Percentiles rank a stretch among this genome's conserved stretches.
Evolutionary conservation across 805 yeast genomes (phyloP).

Genomic region (Saccharomycopsis javanensis): DNA sequence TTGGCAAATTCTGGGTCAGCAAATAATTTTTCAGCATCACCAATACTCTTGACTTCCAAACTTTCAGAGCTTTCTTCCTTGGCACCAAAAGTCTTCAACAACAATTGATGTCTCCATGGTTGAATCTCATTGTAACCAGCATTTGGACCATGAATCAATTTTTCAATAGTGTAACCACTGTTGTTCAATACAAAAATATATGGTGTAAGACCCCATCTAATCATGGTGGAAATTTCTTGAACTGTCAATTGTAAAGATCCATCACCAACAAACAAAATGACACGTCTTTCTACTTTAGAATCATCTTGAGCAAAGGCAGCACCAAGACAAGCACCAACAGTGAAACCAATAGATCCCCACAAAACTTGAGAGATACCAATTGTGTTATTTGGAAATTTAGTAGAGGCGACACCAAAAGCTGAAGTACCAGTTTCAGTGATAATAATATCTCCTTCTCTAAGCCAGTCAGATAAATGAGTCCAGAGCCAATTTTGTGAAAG

Average conservation of each 20-base stretch:
- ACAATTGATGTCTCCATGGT: constrained; percentile 44
- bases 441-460: constrained; percentile 46
- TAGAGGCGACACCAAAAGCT: constrained; percentile 49
- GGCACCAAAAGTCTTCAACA: constrained; percentile 48
- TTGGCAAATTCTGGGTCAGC: constrained; percentile 30
- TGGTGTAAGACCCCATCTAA: constrained; percentile 45
- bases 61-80: constrained; percentile 33
- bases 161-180: constrained; percentile 58
- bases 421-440: constrained; percentile 61
- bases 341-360: constrained; percentile 61
- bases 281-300: constrained; percentile 35
- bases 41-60: constrained; percentile 36
- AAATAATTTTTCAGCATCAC: constrained; percentile 39
- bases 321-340: constrained; percentile 56
- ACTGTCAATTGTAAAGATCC: constrained; percentile 62
- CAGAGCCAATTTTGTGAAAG: constrained; percentile 36
- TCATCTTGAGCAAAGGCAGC: constrained; percentile 52
- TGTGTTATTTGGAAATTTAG: constrained; percentile 42
- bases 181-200: constrained; percentile 52
- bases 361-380: constrained; percentile 50
- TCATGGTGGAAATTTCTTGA: constrained; percentile 53
- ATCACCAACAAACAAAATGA: constrained; percentile 54
- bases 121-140: constrained; percentile 54
- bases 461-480: constrained; percentile 41
- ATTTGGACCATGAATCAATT: constrained; percentile 46